These are phyloP conservation scores for Cicer judaicum DNA, from an alignment of 306 rosid species.

Conservation along the genomic window DNA sequence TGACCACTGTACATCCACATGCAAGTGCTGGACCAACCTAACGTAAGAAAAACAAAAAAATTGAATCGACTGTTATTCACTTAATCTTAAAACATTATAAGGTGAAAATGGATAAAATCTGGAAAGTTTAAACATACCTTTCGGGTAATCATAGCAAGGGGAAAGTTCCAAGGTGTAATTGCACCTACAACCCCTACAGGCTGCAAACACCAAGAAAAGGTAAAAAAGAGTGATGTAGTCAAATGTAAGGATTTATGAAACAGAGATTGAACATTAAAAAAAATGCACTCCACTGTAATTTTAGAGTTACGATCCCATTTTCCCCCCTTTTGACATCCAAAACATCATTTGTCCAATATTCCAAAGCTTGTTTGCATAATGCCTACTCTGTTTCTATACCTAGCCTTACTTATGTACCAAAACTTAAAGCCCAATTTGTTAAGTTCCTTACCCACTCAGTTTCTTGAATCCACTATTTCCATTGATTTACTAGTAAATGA, in stretches of 20 bases:
- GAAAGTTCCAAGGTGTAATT: constrained; percentile 96
- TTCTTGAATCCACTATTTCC: not conserved
- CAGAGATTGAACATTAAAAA: not conserved
- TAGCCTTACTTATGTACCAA: not conserved
- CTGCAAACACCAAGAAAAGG: constrained; percentile 55
- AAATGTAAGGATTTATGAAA: constrained; percentile 24
- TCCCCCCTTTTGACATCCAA: not conserved
- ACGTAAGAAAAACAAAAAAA: constrained; percentile 42
- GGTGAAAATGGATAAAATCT: constrained; percentile 34
- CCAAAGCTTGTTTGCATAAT: not conserved
- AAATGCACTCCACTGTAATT: not conserved
- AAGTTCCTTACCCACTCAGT: not conserved
- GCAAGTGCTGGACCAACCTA: constrained; percentile 99
- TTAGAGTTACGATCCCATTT: not conserved
- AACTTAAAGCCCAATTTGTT: not conserved
- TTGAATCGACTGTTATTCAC: constrained; percentile 17
- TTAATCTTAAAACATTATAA: constrained; percentile 23
- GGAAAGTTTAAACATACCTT: constrained; percentile 60
- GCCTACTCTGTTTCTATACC: not conserved
- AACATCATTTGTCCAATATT: not conserved
- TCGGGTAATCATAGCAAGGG: constrained; percentile 96
- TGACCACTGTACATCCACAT: constrained; percentile 91
- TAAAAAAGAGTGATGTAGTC: not conserved
- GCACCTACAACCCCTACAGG: constrained; percentile 99
- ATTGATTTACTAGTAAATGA: not conserved